phyloP scores from a whole-genome alignment of 129 eudicot genomes.

The Pseudognaphalium luteoalbum region DNA sequence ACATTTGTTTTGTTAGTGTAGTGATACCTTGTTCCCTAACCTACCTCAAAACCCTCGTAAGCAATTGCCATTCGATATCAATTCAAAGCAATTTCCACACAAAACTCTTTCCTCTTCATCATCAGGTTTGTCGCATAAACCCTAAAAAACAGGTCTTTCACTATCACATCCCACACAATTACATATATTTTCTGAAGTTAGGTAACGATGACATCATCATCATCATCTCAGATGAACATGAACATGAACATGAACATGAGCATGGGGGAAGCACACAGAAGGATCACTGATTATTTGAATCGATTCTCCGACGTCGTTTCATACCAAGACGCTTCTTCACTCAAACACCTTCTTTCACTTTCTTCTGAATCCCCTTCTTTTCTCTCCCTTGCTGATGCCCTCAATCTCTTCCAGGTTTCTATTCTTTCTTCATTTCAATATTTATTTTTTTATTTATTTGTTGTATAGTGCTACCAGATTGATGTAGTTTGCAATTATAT shows the following conservation, averaged over 20 bases:
- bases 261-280: conserved; percentile 94
- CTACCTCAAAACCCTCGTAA: not conserved
- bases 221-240: no score
- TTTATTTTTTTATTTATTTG: not conserved
- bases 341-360: conserved; percentile 67
- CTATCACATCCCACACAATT: not conserved
- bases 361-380: conserved; percentile 68
- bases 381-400: conserved; percentile 84
- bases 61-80: not conserved
- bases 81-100: not conserved
- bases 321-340: conserved; percentile 72
- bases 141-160: conserved; percentile 25
- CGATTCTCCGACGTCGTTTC: conserved; percentile 82
- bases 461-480: no score
- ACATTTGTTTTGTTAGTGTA: no score
- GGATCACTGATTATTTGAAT: conserved; percentile 72
- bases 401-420: conserved; percentile 71
- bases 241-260: conserved; percentile 34
- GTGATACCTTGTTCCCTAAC: not conserved
- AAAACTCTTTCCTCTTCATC: not conserved
- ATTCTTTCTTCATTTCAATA: no score
- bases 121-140: conserved; percentile 2
- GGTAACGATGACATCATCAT: conserved; percentile 48
- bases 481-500: not conserved
- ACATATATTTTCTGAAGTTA: not conserved